Base-by-base conservation (phyloP, 108 stramenopile species). In the Cyclotella baltica region DNA sequence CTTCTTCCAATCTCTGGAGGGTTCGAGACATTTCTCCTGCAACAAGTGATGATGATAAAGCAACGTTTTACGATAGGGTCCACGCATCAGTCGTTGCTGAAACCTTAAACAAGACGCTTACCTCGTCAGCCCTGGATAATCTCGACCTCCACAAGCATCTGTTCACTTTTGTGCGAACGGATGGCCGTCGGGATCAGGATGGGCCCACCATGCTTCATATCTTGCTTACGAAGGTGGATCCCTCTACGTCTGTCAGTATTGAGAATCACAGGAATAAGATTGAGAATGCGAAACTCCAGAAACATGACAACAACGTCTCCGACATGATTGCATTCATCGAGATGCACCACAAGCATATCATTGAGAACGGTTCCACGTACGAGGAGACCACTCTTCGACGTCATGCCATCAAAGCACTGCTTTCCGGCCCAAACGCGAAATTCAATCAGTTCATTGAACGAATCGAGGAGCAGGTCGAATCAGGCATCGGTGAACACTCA, bases 381-480 rank as follows among this genome's bases (percentile, higher is more conserved):
- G 47, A 67, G 11, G 33, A 61, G 25, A 28, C 25, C 6, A 40
- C 66, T 3, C 30, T 19, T 30, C 66, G 66, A 3, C 46, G 29
- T 11, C 38, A 67, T 30, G 4, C 40, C 11, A 23, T 40, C 16
- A 30, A 43, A 5, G 46, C 48, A 18, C 38, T 67, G 23, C 3
- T 2, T 27, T 50, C 66, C 50, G 66, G 66, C 13, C 66, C 46
- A 30, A 67, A 67, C 18, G 66, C 66, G 3, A 40, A 28, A 2
- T 67, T 67, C 66, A 67, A 67, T 30, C 3, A 33, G 35, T 40
- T 64, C 63, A 64, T 64, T 33, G 35, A 40, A 37, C 2, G 37
- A 3, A 64, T 64, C 9, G 23, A 36, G 6, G 28, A 31, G 8
- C 20, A 64, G 8, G 31, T 64, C 6, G 9, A 40, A 15, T 64